Evolutionary conservation across 176 grass and related monocot species (phyloP).

Genomic region (Triticum urartu): DNA sequence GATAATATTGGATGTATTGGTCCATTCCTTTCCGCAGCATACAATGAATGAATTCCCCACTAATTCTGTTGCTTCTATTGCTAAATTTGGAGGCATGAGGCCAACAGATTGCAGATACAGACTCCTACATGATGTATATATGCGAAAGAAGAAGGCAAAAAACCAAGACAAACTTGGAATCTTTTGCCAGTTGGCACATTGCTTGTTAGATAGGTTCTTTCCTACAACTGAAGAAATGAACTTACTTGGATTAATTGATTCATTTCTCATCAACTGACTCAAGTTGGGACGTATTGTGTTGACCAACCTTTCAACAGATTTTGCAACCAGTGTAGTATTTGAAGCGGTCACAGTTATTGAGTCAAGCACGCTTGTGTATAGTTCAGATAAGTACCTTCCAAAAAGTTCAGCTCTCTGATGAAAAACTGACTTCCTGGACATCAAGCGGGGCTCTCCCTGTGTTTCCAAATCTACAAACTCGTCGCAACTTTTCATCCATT

Average conservation of each 20-base stretch:
- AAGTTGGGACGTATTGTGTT: conserved; percentile 60
- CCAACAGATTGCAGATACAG: conserved; percentile 68
- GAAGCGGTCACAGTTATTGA: conserved; percentile 71
- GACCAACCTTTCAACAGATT: conserved; percentile 77
- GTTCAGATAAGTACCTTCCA: conserved; percentile 71
- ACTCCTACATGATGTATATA: conserved; percentile 77
- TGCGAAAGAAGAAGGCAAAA: conserved; percentile 65
- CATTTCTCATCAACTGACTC: conserved; percentile 56
- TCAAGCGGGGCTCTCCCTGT: conserved; percentile 13
- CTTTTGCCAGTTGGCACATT: conserved; percentile 39
- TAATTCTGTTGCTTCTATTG: conserved; percentile 65
- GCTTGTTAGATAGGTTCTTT: conserved; percentile 31
- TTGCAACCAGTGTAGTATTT: conserved; percentile 72
- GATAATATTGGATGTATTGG: conserved; percentile 46
- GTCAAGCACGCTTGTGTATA: conserved; percentile 71
- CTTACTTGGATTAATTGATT: conserved; percentile 43
- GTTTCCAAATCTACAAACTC: conserved; percentile 32
- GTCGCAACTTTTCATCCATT: conserved; percentile 55
- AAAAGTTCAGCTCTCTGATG: conserved; percentile 60
- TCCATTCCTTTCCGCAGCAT: conserved; percentile 74
- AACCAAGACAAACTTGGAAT: conserved; percentile 52
- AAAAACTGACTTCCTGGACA: conserved; percentile 37
- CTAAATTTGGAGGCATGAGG: conserved; percentile 81
- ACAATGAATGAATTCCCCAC: conserved; percentile 61
- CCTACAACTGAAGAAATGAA: conserved; percentile 52